A percentile compares a stretch with the other conserved stretches of the same genome.
Conservation (phyloP, 495 filamentous ascomycete species). For the Podospora didyma region DNA sequence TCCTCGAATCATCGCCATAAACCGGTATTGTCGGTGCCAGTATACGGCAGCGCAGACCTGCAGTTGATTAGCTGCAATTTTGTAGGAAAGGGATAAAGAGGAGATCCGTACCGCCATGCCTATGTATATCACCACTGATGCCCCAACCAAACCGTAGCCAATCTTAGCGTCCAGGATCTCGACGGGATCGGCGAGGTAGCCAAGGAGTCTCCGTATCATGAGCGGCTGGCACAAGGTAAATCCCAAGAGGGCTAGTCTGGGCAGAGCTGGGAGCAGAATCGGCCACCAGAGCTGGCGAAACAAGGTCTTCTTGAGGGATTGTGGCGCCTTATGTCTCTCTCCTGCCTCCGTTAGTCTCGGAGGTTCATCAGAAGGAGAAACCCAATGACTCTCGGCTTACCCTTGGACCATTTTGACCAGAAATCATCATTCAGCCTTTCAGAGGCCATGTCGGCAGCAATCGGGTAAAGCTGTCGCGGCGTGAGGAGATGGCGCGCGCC, state of each 20-base stretch:
- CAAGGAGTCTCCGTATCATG: conserved; percentile 2
- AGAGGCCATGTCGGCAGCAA: conserved; percentile 2
- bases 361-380: background rate
- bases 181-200: conserved; percentile 1
- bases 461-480: conserved; percentile 42
- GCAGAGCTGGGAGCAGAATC: conserved; percentile 2
- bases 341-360: background rate
- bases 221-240: conserved; percentile 13
- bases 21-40: conserved; percentile 37
- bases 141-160: conserved; percentile 42
- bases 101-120: conserved; percentile 43
- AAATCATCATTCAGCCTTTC: conserved; percentile 1
- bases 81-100: background rate
- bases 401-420: background rate
- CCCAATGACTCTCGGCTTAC: background rate
- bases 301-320: background rate
- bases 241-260: conserved; percentile 12
- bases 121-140: conserved; percentile 49
- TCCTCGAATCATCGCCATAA: conserved; percentile 54
- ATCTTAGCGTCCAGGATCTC: background rate
- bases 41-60: conserved; percentile 24
- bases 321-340: background rate
- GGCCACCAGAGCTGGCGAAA: conserved; percentile 8
- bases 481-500: conserved; percentile 42
- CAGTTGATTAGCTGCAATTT: background rate